phyloP scores from a whole-genome alignment of 768 basidiomycete genomes.

The Glaciozyma martinii region DNA sequence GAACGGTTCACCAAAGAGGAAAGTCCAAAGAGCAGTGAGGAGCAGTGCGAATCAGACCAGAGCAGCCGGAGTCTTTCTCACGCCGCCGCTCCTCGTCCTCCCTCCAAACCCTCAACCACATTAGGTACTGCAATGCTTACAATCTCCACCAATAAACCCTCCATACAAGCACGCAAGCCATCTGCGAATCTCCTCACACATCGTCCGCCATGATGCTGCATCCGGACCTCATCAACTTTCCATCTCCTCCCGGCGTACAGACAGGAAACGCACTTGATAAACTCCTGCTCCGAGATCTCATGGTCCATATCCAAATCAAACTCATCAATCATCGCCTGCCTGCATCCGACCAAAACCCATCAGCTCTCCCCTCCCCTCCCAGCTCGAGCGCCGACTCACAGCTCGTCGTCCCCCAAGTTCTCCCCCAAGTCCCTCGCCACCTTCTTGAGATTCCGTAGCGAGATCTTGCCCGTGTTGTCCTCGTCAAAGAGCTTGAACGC shows the following conservation, averaged over 20 bases:
- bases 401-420: slow-evolving; percentile 84
- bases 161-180: no score
- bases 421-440: slow-evolving; percentile 98
- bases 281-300: slow-evolving; percentile 93
- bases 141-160: no score
- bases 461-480: slow-evolving; percentile 89
- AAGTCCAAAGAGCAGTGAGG: no score
- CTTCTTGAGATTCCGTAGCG: slow-evolving; percentile 74
- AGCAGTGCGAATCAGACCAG: no score
- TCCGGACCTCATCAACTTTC: neutral
- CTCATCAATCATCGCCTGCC: slow-evolving; percentile 99
- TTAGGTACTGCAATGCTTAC: no score
- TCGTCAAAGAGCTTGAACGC: slow-evolving; percentile 97
- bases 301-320: slow-evolving; percentile 98
- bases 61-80: no score
- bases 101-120: no score
- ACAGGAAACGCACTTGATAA: slow-evolving; percentile 41
- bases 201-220: slow-evolving; percentile 10
- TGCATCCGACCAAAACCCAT: slow-evolving; percentile 37
- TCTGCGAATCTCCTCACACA: neutral
- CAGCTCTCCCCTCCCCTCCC: neutral
- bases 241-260: no score
- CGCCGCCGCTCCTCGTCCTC: no score
- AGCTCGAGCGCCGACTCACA: slow-evolving; percentile 53
- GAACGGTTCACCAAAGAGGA: no score